Evolutionary conservation across 2,329 filamentous ascomycete genomes (phyloP).

Genomic region (Phoma sp.): DNA sequence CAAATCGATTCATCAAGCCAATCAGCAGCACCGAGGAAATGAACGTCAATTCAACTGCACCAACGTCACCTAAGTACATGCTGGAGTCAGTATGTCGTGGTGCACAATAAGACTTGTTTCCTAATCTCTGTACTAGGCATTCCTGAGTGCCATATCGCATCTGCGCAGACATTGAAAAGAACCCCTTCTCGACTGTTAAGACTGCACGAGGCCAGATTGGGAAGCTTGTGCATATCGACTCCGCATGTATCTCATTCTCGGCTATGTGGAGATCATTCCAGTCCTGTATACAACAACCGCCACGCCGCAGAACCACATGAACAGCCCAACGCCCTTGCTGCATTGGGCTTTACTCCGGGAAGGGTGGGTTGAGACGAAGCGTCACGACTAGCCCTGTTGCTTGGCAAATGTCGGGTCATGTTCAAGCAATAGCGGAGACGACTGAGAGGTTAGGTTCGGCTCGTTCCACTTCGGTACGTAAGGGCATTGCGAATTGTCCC

Average conservation of each 20-base stretch:
- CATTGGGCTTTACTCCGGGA: slow-evolving; percentile 13
- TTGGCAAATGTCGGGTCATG: slow-evolving; percentile 15
- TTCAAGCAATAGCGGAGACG: neutral
- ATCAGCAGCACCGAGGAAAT: neutral
- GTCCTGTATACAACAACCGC: slow-evolving; percentile 29
- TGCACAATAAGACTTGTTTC: slow-evolving; percentile 2
- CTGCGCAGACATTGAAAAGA: slow-evolving; percentile 24
- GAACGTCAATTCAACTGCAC: neutral
- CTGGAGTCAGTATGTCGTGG: neutral
- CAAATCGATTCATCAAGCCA: slow-evolving; percentile 29
- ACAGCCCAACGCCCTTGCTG: slow-evolving; percentile 24
- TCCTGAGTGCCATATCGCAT: slow-evolving; percentile 1
- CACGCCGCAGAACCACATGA: slow-evolving; percentile 42
- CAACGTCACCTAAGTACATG: neutral
- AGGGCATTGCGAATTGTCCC: neutral
- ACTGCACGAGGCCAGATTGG: slow-evolving; percentile 32
- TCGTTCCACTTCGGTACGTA: slow-evolving; percentile 6
- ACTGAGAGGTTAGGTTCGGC: slow-evolving; percentile 6
- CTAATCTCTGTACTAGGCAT: slow-evolving; percentile 11
- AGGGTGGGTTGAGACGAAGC: slow-evolving; percentile 4
- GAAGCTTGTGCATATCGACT: slow-evolving; percentile 39
- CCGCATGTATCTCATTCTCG: slow-evolving; percentile 42
- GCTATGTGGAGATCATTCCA: slow-evolving; percentile 46
- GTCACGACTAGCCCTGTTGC: slow-evolving; percentile 7
- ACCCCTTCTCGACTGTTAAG: slow-evolving; percentile 26